Percentiles rank a stretch among this genome's conserved stretches.
These are phyloP conservation scores for Ustilago hordei DNA, from an alignment of 1,284 basidiomycete species.

Conservation along the genomic window DNA sequence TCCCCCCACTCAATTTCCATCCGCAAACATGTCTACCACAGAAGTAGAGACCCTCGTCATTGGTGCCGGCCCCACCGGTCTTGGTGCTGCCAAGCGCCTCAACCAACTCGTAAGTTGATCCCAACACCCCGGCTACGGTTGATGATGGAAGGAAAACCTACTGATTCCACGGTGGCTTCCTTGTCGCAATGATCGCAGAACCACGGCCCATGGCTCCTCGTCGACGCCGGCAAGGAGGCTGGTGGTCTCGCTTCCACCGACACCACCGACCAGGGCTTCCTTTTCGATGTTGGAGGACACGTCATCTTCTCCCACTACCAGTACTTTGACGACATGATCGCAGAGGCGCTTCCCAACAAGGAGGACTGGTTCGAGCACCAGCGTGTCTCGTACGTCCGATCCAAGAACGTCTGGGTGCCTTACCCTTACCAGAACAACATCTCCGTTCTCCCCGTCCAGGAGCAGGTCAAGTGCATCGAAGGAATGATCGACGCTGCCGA, in stretches of 20 bases:
- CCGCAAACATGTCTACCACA: conserved; percentile 36
- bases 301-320: conserved; percentile 74
- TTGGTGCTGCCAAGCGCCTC: conserved; percentile 73
- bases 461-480: conserved; percentile 73
- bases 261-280: conserved; percentile 73
- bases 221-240: conserved; percentile 71
- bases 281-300: conserved; percentile 74
- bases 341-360: conserved; percentile 71
- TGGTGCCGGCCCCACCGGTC: conserved; percentile 71
- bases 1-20: background rate
- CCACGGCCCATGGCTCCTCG: conserved; percentile 70
- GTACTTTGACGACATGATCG: conserved; percentile 73
- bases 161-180: background rate
- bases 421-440: conserved; percentile 74
- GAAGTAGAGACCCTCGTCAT: conserved; percentile 69
- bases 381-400: conserved; percentile 73
- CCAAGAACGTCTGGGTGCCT: conserved; percentile 72
- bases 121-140: background rate
- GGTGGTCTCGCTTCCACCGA: conserved; percentile 74
- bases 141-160: background rate
- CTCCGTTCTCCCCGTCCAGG: conserved; percentile 72
- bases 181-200: conserved; percentile 59
- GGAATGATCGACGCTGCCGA: conserved; percentile 72
- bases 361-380: conserved; percentile 73
- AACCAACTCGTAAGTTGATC: conserved; percentile 70